Conservation (phyloP, 129 eudicot species). For the Lonicera japonica region DNA sequence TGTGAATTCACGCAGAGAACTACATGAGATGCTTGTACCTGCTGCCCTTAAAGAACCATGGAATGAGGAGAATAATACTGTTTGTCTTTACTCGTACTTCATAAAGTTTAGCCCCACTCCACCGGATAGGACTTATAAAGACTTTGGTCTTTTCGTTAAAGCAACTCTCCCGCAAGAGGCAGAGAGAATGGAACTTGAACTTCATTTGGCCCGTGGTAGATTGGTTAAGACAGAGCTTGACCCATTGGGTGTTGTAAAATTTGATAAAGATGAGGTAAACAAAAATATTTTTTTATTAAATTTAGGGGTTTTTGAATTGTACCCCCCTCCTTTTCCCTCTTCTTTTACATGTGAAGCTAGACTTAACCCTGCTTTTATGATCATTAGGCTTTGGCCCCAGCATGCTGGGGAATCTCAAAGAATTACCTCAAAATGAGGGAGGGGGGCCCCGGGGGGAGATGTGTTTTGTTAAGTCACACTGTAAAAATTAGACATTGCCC, state of each 20-base stretch:
- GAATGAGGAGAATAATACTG: conserved; percentile 32
- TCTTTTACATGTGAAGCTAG: not conserved
- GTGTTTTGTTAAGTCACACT: too few relatives aligned
- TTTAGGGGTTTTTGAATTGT: too few relatives aligned
- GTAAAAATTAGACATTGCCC: too few relatives aligned
- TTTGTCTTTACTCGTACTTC: conserved; percentile 54
- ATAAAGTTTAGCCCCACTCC: conserved; percentile 62
- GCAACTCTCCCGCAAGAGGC: conserved; percentile 69
- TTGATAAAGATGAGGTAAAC: conserved; percentile 57
- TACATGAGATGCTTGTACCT: conserved; percentile 92
- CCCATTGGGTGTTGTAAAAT: conserved; percentile 37
- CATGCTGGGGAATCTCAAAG: not conserved
- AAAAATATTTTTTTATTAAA: not conserved
- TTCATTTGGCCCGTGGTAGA: conserved; percentile 83
- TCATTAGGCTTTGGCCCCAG: not conserved
- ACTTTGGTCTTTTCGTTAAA: conserved; percentile 71
- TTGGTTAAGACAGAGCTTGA: conserved; percentile 57
- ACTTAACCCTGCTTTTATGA: not conserved
- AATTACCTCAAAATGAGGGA: too few relatives aligned
- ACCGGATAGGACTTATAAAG: conserved; percentile 61
- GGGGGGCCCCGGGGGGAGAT: too few relatives aligned
- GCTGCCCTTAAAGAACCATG: conserved; percentile 60
- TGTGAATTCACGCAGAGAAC: conserved; percentile 64
- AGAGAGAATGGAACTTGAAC: conserved; percentile 69
- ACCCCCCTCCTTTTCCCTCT: too few relatives aligned